Base-by-base conservation (phyloP, 768 basidiomycete genomes). In the Russula virescens region DNA sequence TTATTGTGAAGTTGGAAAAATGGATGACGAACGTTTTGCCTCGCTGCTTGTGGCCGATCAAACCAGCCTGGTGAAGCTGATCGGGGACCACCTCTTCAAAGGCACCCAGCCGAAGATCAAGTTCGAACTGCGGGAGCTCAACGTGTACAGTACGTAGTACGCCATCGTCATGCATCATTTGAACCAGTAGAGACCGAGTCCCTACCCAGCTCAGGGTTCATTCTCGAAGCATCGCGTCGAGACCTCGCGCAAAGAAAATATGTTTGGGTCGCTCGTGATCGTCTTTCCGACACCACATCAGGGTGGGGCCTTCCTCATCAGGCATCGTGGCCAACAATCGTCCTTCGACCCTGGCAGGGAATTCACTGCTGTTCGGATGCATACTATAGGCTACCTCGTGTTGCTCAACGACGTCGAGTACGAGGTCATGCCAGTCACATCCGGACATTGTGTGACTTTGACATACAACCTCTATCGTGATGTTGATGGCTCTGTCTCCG, bases 191-290 rank as follows among this genome's bases (percentile, higher is more conserved):
- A 34, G 50, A 35, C 31, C 19, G 5, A 34, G 7, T 50, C 25
- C 13, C 34, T 19, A 34, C 31, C 16, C 48, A 62, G 61, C 23
- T 8, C 69, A 70, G 34, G 76, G 65, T 18, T 70, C 75, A 16
- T 73, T 72, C 70, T 74, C 77, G 69, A 83, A 71, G 10, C 75
- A 78, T 38, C 76, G 76, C 57, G 82, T 69, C 23, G 80, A 79
- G 80, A 45, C 82, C 79, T 25, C 78, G 75, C 47, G 81, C 73
- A 38, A 76, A 68, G 51, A 83, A 73, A 62, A 78, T 81, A 31
- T 73, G 19, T 71, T 63, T 28, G 61, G 61, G 18, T 62, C 61
- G 13, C 61, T 56, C 75, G 70, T 50, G 69, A 14, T 65, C 7
- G 42, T 62, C 34, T 62, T 62, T 26, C 64, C 64, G 3, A 52